Evolutionary conservation across 1,284 basidiomycete genomes (phyloP).

Genomic region (Leccinum pallidistipes): DNA sequence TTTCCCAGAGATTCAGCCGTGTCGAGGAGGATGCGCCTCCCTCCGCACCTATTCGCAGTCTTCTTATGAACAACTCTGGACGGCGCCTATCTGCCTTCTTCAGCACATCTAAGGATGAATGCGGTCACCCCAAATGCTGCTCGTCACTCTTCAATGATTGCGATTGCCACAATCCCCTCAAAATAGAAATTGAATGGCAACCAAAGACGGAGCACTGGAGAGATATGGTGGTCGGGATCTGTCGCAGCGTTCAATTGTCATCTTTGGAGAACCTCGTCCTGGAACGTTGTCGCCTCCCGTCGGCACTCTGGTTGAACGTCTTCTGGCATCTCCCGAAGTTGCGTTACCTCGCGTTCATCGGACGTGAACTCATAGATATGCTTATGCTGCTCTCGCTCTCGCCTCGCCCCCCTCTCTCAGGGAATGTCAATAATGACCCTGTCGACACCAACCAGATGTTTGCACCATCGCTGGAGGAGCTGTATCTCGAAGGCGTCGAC

Average conservation of each 20-base stretch:
- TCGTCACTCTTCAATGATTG: not conserved
- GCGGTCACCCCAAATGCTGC: not conserved
- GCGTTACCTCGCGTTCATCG: not conserved
- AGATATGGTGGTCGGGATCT: slow-evolving; percentile 1
- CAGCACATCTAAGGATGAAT: not conserved
- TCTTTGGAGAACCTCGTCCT: not conserved
- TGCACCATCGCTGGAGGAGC: not conserved
- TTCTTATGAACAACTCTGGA: not conserved
- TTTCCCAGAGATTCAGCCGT: not conserved
- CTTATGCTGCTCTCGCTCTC: not conserved
- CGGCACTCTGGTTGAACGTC: not conserved
- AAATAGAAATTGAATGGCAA: not conserved
- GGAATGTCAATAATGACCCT: not conserved
- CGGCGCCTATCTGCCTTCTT: not conserved
- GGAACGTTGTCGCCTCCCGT: not conserved
- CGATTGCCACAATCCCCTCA: slow-evolving; percentile 1
- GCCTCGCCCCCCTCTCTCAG: not conserved
- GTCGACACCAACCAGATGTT: not conserved
- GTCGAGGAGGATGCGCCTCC: not conserved
- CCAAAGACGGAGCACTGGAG: not conserved
- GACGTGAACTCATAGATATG: not conserved
- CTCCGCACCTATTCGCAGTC: not conserved
- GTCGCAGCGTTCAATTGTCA: not conserved
- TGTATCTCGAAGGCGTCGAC: not conserved
- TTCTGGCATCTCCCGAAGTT: not conserved